Percentiles rank a stretch among this genome's conserved stretches.
These are phyloP conservation scores for Trametes cinnabarina DNA, from an alignment of 768 basidiomycete genomes.

Conservation along the genomic window DNA sequence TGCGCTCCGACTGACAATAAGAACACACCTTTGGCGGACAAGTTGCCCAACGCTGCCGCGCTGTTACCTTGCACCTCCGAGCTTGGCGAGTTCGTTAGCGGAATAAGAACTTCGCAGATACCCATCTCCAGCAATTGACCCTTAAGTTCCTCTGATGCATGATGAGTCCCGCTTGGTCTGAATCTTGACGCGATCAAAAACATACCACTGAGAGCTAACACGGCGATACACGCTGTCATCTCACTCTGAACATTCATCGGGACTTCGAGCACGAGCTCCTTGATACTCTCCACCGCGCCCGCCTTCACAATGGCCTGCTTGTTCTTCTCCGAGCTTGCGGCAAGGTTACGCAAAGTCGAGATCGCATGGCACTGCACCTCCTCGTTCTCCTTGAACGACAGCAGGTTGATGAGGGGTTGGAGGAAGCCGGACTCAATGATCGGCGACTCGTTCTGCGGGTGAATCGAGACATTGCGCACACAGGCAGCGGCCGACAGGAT, in stretches of 20 bases:
- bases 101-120: slow-evolving; percentile 95
- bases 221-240: slow-evolving; percentile 99
- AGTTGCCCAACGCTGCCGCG: slow-evolving; percentile 94
- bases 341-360: slow-evolving; percentile 92
- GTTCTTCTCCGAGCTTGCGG: slow-evolving; percentile 97
- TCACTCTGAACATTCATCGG: slow-evolving; percentile 98
- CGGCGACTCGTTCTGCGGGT: slow-evolving; percentile 96
- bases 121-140: slow-evolving; percentile 97
- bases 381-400: slow-evolving; percentile 99
- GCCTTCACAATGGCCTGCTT: slow-evolving; percentile 98
- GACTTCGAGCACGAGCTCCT: slow-evolving; percentile 91
- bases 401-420: slow-evolving; percentile 90
- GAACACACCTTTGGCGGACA: slow-evolving; percentile 87
- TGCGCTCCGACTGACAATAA: background rate
- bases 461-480: slow-evolving; percentile 98
- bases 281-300: slow-evolving; percentile 94
- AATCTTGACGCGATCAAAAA: background rate
- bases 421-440: slow-evolving; percentile 99
- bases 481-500: slow-evolving; percentile 98
- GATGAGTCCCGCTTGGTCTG: background rate
- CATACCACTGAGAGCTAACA: slow-evolving; percentile 88
- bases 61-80: slow-evolving; percentile 99
- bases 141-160: slow-evolving; percentile 82
- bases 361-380: slow-evolving; percentile 99
- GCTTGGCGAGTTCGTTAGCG: slow-evolving; percentile 91